Evolutionary conservation across 108 stramenopile species (phyloP).

Genomic region (Nannochloropsis gaditana): DNA sequence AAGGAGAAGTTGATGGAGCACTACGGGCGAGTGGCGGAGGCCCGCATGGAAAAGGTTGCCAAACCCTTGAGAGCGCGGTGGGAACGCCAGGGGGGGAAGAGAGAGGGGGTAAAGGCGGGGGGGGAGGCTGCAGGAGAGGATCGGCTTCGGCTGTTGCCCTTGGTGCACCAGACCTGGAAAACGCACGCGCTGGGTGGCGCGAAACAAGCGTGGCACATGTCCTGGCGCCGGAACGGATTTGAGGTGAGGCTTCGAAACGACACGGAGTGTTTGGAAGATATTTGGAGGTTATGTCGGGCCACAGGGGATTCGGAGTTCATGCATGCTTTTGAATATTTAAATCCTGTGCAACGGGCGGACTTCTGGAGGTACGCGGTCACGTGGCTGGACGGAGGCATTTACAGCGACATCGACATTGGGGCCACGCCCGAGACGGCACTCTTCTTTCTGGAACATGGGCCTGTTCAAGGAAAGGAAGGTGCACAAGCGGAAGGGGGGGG

Average conservation of each 20-base stretch:
- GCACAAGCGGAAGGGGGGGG: background rate
- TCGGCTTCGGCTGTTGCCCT: background rate
- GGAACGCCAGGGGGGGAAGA: background rate
- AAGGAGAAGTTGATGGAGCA: conserved; percentile 5
- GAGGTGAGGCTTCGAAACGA: background rate
- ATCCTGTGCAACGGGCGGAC: background rate
- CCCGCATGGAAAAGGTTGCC: background rate
- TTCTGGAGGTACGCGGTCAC: background rate
- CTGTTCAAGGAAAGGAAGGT: background rate
- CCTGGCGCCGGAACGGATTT: conserved; percentile 11
- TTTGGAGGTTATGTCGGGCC: background rate
- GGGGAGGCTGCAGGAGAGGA: background rate
- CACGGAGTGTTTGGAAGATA: background rate
- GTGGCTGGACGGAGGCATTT: conserved; percentile 2
- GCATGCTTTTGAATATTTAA: background rate
- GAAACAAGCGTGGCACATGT: conserved; percentile 4
- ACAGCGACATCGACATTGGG: background rate
- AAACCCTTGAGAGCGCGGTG: background rate
- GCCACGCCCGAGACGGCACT: background rate
- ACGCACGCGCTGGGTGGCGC: background rate
- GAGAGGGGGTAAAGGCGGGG: background rate
- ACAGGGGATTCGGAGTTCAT: background rate
- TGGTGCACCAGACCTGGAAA: conserved; percentile 6
- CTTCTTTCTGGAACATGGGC: background rate
- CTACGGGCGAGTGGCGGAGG: background rate